phyloP scores from a whole-genome alignment of 192 early-diverging fungal species.

The Piromyces finnis region DNA sequence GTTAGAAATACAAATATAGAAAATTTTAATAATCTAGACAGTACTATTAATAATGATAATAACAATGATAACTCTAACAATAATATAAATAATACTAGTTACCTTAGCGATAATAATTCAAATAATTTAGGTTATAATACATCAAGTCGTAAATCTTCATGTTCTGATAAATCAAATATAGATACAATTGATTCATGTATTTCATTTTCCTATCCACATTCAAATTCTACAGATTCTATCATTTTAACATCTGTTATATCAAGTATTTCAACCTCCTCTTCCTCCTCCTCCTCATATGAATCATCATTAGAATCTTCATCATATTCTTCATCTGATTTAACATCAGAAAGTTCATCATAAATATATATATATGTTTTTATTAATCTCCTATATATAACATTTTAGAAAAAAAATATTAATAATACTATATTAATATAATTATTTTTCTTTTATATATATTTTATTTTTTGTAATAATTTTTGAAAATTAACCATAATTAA shows the following conservation, averaged over 20 bases:
- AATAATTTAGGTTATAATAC: no score
- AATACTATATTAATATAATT: no score
- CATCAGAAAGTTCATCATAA: not conserved
- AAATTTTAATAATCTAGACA: not conserved
- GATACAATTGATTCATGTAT: not conserved
- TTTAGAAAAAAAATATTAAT: no score
- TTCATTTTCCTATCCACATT: not conserved
- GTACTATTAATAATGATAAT: not conserved
- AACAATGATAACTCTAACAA: not conserved
- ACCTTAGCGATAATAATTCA: no score
- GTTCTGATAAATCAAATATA: not conserved
- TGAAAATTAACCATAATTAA: no score
- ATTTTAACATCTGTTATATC: not conserved
- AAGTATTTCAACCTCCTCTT: not conserved
- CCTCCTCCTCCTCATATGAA: not conserved
- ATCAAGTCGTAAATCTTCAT: not conserved
- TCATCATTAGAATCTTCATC: not conserved
- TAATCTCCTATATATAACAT: no score
- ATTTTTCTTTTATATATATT: no score
- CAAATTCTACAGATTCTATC: not conserved
- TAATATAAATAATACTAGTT: no score
- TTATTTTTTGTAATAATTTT: no score
- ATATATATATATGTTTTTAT: no score
- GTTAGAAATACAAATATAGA: not conserved
- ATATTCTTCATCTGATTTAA: not conserved